Base-by-base conservation (phyloP, 495 filamentous ascomycete genomes). In the Achaetomiella virescens region DNA sequence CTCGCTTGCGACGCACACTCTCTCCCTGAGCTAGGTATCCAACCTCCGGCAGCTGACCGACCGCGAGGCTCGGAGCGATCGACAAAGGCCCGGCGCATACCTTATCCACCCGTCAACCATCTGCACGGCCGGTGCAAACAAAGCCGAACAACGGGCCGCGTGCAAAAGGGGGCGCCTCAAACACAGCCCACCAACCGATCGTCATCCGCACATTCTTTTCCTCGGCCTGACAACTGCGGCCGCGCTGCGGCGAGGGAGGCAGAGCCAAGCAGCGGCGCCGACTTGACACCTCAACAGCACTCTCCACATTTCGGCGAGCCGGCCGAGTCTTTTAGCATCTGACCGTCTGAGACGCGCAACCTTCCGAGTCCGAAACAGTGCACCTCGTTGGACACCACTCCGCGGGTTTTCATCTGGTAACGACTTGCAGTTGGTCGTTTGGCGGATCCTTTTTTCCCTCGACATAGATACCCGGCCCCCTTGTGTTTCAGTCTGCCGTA, bases 111-210 rank as follows among this genome's bases (percentile, higher is more conserved):
- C 17, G 35, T 18, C 18, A 37, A 31, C 6, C 18, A 9, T 17
- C 15, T 21, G 14, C 17, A 24, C 6, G 18, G 24, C 33, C 20
- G 31, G 8, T 17, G 18, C 25, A 50, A 41, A 41, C 49, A 29
- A 58, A 46, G 43, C 42, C 42, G 36, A 52, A 31, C 35, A 42
- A 36, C 7, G 27, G 20, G 42, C 22, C 41, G 42, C 55, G 43
- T 49, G 29, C 35, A 27, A 52, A 53, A 41, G 40, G 41, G 31
- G 48, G 44, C 41, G 43, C 24, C 29, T n/a, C 33, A 17, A 37
- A 55, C 58, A 55, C 21, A 41, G 52, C 58, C n/a, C n/a, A n/a
- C n/a, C 58, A 55, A 48, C 52, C 33, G 46, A 55, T 36, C 38
- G 14, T 6, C 54, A 22, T 29, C 51, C 20, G 37, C 43, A 45